A percentile compares a stretch with the other conserved stretches of the same genome.
Conservation (phyloP, 192 early-diverging fungal genomes). For the Coemansia sp. region DNA sequence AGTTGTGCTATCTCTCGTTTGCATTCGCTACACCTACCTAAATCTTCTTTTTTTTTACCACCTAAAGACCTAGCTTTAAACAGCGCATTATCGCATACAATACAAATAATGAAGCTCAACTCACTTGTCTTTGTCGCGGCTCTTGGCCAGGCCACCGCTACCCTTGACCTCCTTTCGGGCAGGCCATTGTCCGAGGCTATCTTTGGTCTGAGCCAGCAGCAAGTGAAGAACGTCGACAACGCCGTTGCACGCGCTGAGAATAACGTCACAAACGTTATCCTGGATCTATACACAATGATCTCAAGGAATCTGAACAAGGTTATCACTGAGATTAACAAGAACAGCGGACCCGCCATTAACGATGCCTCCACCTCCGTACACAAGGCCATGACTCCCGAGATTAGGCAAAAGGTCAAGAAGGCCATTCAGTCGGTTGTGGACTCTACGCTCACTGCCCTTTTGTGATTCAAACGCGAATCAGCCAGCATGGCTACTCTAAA, state of each 20-base stretch:
- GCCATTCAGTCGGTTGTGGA: conserved; percentile 48
- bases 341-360: conserved; percentile 36
- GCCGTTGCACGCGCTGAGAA: conserved; percentile 39
- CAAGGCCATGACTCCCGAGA: conserved; percentile 56
- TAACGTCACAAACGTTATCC: conserved; percentile 18
- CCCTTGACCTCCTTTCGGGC: conserved; percentile 46
- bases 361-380: conserved; percentile 37
- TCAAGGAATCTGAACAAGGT: conserved; percentile 40
- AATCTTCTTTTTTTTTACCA: neutral
- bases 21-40: neutral
- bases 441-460: conserved; percentile 44
- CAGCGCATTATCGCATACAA: neutral
- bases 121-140: conserved; percentile 31
- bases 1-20: neutral
- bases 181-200: conserved; percentile 54
- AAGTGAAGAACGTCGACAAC: conserved; percentile 55
- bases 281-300: conserved; percentile 22
- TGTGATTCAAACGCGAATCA: conserved; percentile 19
- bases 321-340: conserved; percentile 42
- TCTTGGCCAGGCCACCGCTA: conserved; percentile 45
- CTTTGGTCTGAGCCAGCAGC: conserved; percentile 49
- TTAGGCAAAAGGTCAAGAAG: conserved; percentile 56
- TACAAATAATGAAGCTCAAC: conserved; percentile 35
- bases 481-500: no score
- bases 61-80: neutral